Conservation (phyloP, 805 yeast genomes). For the Saturnispora hagleri region DNA sequence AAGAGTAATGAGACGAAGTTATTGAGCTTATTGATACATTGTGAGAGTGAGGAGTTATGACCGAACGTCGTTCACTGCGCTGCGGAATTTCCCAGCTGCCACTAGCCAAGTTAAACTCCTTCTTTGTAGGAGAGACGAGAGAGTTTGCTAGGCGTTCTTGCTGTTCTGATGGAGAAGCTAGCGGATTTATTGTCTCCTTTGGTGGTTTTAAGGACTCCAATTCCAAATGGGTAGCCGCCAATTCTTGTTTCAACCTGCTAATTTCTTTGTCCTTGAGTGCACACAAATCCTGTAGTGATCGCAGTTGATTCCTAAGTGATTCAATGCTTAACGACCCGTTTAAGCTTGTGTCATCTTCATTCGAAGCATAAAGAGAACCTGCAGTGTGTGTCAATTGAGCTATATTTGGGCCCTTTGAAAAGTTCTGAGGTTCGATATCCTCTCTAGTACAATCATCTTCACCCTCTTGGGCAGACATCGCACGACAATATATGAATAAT, state of each 20-base stretch:
- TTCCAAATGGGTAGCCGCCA: not conserved
- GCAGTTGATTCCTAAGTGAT: not conserved
- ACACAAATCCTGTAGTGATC: not conserved
- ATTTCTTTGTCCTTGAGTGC: not conserved
- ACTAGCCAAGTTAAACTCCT: not conserved
- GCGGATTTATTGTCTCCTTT: constrained; percentile 14
- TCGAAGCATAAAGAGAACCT: not conserved
- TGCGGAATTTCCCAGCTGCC: constrained; percentile 19
- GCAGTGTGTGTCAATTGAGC: not conserved
- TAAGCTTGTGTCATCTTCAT: not conserved
- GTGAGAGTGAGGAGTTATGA: not conserved
- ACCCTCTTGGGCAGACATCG: not conserved
- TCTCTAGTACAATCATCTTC: not conserved
- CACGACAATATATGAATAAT: not conserved
- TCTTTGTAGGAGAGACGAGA: constrained; percentile 8
- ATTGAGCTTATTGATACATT: constrained; percentile 4
- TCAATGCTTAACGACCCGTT: not conserved
- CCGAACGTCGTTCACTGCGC: constrained; percentile 20
- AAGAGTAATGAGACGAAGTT: constrained; percentile 11
- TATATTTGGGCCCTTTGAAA: not conserved
- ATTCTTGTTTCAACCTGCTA: not conserved
- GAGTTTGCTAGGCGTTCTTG: constrained; percentile 11
- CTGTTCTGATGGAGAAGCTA: constrained; percentile 19
- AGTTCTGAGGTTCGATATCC: not conserved
- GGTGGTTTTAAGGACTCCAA: not conserved